These are phyloP conservation scores for Fraxinus platypoda DNA, from an alignment of 305 asterid species.

Conservation along the genomic window DNA sequence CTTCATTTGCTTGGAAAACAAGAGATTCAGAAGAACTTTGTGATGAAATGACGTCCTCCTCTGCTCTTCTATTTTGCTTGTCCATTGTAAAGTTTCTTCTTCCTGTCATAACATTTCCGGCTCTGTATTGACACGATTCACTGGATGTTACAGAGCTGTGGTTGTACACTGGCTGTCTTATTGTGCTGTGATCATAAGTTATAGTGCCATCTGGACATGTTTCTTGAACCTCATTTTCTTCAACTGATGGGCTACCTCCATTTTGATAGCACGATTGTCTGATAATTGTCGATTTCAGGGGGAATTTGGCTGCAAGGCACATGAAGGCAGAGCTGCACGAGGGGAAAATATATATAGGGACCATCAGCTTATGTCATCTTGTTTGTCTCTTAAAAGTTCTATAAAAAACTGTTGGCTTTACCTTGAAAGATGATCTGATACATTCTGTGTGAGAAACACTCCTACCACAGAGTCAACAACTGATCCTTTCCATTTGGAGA, in stretches of 20 bases:
- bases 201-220: conserved; percentile 68
- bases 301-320: conserved; percentile 88
- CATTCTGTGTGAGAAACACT: conserved; percentile 95
- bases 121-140: conserved; percentile 32
- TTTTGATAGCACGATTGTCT: conserved; percentile 29
- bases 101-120: conserved; percentile 30
- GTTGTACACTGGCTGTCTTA: conserved; percentile 33
- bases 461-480: conserved; percentile 97
- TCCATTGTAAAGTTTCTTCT: conserved; percentile 28
- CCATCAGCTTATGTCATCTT: conserved; percentile 14
- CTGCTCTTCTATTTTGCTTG: conserved; percentile 37
- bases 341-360: conserved; percentile 13
- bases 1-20: conserved; percentile 61
- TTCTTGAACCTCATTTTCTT: conserved; percentile 56
- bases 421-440: conserved; percentile 97
- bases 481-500: conserved; percentile 96
- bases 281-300: conserved; percentile 36
- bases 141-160: conserved; percentile 42
- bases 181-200: conserved; percentile 38
- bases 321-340: conserved; percentile 88
- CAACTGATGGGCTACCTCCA: conserved; percentile 35
- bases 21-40: conserved; percentile 78
- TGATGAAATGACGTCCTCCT: conserved; percentile 70
- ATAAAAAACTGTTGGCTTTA: conserved; percentile 26
- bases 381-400: conserved; percentile 2